phyloP scores from a whole-genome alignment of 164 flowering plant genomes.

The Taxillus chinensis region DNA sequence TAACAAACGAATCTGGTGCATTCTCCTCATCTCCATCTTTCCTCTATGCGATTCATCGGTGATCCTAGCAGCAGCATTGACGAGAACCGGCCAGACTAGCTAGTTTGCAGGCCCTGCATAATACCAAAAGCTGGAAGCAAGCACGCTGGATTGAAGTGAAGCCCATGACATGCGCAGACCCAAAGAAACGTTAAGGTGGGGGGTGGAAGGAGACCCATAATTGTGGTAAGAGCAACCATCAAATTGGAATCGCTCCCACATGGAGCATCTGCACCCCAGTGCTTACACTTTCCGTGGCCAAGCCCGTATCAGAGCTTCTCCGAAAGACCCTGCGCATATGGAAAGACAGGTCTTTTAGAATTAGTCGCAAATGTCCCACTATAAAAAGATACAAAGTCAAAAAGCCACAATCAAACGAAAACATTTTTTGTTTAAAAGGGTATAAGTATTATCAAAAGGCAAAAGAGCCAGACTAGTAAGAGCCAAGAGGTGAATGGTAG shows the following conservation, averaged over 20 bases:
- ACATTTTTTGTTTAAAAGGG: too few species aligned
- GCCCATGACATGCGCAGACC: constrained; percentile 29
- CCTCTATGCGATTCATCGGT: constrained; percentile 7
- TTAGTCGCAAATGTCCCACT: too few species aligned
- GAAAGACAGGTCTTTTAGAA: too few species aligned
- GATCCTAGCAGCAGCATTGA: neutral
- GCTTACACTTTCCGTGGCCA: constrained; percentile 17
- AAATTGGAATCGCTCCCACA: constrained; percentile 2
- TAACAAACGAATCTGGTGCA: neutral
- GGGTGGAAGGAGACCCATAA: constrained; percentile 8
- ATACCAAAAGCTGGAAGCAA: constrained; percentile 33
- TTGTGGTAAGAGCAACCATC: constrained; percentile 19
- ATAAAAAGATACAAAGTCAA: too few species aligned
- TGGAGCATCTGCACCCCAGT: constrained; percentile 17
- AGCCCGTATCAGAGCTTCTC: constrained; percentile 20
- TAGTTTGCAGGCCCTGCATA: constrained; percentile 18
- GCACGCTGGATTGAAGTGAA: constrained; percentile 28
- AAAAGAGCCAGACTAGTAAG: too few species aligned
- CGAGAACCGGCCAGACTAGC: constrained; percentile 16
- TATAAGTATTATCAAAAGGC: too few species aligned
- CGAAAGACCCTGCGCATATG: constrained; percentile 23
- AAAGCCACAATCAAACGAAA: too few species aligned
- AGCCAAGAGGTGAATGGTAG: too few species aligned
- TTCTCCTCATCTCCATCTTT: constrained; percentile 1
- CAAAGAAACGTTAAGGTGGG: constrained; percentile 19